Percentiles rank a stretch among this genome's conserved stretches.
These are phyloP conservation scores for Gnomoniopsis smithogilvyi DNA, from an alignment of 2,329 filamentous ascomycete species.

Conservation along the genomic window DNA sequence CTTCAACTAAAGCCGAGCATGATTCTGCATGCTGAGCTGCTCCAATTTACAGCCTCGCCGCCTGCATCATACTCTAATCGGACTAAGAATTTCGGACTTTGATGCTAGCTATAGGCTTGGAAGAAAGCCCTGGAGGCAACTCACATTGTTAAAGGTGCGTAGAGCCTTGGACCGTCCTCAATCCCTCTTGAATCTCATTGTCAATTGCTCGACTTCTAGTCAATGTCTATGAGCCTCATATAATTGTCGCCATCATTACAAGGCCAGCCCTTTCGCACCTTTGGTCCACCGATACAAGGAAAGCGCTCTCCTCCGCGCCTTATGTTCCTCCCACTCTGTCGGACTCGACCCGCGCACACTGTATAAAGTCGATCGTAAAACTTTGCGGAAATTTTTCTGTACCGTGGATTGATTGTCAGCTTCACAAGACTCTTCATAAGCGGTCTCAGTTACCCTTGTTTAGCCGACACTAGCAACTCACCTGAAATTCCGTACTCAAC, in stretches of 20 bases:
- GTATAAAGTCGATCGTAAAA: conserved; percentile 46
- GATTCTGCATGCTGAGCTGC: too few species aligned
- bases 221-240: neutral
- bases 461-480: conserved; percentile 18
- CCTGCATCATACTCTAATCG: too few species aligned
- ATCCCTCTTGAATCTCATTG: too few species aligned
- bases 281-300: conserved; percentile 51
- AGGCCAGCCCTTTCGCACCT: conserved; percentile 31
- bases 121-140: too few species aligned
- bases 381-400: conserved; percentile 53
- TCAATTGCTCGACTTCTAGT: neutral
- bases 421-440: neutral
- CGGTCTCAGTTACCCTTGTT: neutral
- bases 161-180: too few species aligned
- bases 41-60: too few species aligned
- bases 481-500: conserved; percentile 47
- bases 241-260: conserved; percentile 19
- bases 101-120: too few species aligned
- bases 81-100: too few species aligned
- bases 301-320: conserved; percentile 45
- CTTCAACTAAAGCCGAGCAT: too few species aligned
- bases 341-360: conserved; percentile 39
- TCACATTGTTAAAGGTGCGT: too few species aligned
- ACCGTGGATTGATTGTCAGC: neutral
- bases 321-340: conserved; percentile 39